Conservation (phyloP, 208 protist species). For the Acanthamoeba sp. region DNA sequence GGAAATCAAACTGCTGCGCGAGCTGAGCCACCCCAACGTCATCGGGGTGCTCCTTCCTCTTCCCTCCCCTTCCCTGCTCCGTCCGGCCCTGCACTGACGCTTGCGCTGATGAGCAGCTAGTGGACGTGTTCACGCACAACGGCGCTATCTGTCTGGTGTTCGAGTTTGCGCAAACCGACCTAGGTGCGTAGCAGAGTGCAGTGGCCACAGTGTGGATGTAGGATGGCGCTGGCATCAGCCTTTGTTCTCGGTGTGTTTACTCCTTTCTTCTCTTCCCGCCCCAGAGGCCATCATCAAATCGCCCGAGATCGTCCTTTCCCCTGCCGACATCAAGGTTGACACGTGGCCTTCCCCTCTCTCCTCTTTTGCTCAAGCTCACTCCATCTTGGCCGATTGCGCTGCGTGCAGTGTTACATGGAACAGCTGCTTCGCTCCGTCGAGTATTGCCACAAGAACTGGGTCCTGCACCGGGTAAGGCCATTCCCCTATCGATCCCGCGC, state of each 20-base stretch:
- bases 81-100: neutral
- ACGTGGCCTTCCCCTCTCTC: neutral
- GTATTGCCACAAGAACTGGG: slow-evolving; percentile 71
- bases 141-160: slow-evolving; percentile 72
- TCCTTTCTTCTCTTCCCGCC: slow-evolving; percentile 7
- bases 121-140: slow-evolving; percentile 74
- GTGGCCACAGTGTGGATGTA: too few species aligned
- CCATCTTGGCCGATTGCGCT: neutral
- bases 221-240: too few species aligned
- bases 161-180: slow-evolving; percentile 68
- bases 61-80: neutral
- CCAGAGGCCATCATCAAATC: slow-evolving; percentile 53
- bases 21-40: slow-evolving; percentile 55
- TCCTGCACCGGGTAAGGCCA: slow-evolving; percentile 74
- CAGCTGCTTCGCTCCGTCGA: slow-evolving; percentile 74
- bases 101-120: neutral
- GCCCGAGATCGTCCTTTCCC: slow-evolving; percentile 39
- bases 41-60: neutral
- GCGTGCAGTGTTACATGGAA: slow-evolving; percentile 69
- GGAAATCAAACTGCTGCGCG: slow-evolving; percentile 56
- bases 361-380: neutral
- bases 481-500: neutral
- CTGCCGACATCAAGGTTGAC: slow-evolving; percentile 71
- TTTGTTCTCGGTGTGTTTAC: neutral
- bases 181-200: neutral